phyloP scores from a whole-genome alignment of 2,329 filamentous ascomycete species.

The Elsinoe necatrix region DNA sequence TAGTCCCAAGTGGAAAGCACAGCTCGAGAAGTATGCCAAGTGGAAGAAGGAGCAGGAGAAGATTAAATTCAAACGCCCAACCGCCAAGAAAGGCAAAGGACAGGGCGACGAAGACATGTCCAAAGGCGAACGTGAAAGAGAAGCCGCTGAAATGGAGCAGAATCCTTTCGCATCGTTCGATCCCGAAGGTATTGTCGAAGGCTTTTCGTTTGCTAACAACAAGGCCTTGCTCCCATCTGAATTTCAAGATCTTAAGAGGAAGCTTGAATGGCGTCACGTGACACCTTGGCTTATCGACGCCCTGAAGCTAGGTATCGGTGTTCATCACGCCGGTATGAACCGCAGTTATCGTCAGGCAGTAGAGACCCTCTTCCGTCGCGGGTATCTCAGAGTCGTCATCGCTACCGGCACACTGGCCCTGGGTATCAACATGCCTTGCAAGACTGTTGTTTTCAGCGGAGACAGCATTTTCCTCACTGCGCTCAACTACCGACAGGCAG shows the following conservation, averaged over 20 bases:
- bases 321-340: conserved; percentile 76
- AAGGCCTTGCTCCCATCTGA: conserved; percentile 52
- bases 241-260: conserved; percentile 46
- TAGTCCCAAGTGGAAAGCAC: conserved; percentile 52
- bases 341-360: conserved; percentile 64
- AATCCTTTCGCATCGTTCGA: conserved; percentile 59
- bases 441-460: conserved; percentile 68
- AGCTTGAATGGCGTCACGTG: conserved; percentile 46
- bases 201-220: conserved; percentile 58
- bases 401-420: conserved; percentile 68
- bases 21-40: conserved; percentile 50
- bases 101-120: conserved; percentile 42
- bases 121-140: conserved; percentile 50
- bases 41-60: conserved; percentile 45
- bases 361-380: conserved; percentile 66
- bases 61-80: conserved; percentile 34
- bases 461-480: conserved; percentile 66
- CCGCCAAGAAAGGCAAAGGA: conserved; percentile 35
- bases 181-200: conserved; percentile 52
- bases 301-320: conserved; percentile 59
- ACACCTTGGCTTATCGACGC: conserved; percentile 49
- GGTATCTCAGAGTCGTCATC: conserved; percentile 61
- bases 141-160: conserved; percentile 47
- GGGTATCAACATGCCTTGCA: conserved; percentile 78
- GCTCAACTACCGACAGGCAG: conserved; percentile 67